Evolutionary conservation across 1,284 basidiomycete species (phyloP).

Genomic region (Peniophora sp.): DNA sequence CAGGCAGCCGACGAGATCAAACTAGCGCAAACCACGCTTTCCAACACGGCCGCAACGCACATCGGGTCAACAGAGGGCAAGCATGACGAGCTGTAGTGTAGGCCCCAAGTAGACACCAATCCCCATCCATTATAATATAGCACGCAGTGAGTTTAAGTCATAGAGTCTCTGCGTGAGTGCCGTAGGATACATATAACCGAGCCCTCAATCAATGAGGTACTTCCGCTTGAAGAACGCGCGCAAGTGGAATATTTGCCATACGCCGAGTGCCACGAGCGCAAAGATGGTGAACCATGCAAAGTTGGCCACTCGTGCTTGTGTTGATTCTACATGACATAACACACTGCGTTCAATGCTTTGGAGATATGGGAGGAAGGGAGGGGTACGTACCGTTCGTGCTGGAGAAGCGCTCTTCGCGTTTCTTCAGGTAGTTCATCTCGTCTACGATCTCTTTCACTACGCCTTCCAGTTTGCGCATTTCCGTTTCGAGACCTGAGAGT

Average conservation of each 20-base stretch:
- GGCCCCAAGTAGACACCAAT: background rate
- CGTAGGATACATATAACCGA: conserved; percentile 2
- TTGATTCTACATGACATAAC: conserved; percentile 73
- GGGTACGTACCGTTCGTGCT: conserved; percentile 77
- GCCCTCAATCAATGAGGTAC: conserved; percentile 82
- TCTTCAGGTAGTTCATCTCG: conserved; percentile 89
- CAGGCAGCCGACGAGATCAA: conserved; percentile 11
- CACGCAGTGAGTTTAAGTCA: background rate
- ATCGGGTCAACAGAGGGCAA: background rate
- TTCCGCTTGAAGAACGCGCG: conserved; percentile 95
- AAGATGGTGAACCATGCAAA: conserved; percentile 88
- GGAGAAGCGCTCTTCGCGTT: conserved; percentile 85
- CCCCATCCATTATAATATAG: background rate
- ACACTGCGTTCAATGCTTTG: too few relatives aligned
- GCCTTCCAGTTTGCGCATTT: conserved; percentile 96
- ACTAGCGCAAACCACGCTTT: background rate
- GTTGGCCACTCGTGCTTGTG: conserved; percentile 84
- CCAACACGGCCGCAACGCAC: background rate
- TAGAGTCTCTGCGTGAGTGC: too few relatives aligned
- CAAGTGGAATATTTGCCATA: conserved; percentile 93
- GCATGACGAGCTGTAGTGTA: background rate
- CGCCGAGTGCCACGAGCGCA: conserved; percentile 77
- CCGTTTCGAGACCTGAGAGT: conserved; percentile 90
- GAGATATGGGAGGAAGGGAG: conserved; percentile 3
- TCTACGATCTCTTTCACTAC: conserved; percentile 92